Base-by-base conservation (phyloP, 305 asterid genomes). In the Fraxinus albicans region DNA sequence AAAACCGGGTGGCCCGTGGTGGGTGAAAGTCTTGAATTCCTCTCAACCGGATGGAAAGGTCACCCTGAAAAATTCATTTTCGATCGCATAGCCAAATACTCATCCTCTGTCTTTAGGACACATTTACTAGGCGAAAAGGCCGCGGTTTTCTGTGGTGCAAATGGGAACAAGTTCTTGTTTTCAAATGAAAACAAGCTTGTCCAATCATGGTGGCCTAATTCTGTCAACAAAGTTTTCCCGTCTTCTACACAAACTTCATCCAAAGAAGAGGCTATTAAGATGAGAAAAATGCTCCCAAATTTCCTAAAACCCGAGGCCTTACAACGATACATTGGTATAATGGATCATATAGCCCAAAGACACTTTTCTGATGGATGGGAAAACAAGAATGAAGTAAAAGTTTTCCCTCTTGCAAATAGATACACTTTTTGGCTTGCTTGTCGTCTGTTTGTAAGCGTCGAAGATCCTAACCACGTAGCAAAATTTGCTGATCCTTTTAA, bases 21-120 rank as follows among this genome's bases (percentile, higher is more conserved):
- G 33, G 91, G 91, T 0, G 89, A 88, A 60, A 88, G 87, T 86
- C 86, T 85, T 19, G 94, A 87, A 35, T 92, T 92, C 55, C 87
- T 89, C 70, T 88, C 92, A 8, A 73, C 88, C 0, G 92, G 92
- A 10, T 85, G 92, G 90, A 88, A 88, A 13, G 93, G 92, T 73
- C 90, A 86, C 21, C 93, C 96, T 0, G 91, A 90, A 42, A 90
- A 83, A 83, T 92, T 90, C 90, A 86, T 92, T 31, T 89, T 87
- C 73, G 94, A 91, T 72, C 85, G 94, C 21, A 89, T 91, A 79
- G 58, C 90, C 0, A 88, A 84, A 47, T 87, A 86, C 87, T 89
- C 93, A 3, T 79, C 94, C n/a, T 3, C 8, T 9, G 90, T 90
- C 60, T 89, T 89, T 82, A 78, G 72, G 19, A 89, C 90, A 19